Evolutionary conservation across 1,284 basidiomycete genomes (phyloP).

Genomic region (Cutaneotrichosporon sp.): DNA sequence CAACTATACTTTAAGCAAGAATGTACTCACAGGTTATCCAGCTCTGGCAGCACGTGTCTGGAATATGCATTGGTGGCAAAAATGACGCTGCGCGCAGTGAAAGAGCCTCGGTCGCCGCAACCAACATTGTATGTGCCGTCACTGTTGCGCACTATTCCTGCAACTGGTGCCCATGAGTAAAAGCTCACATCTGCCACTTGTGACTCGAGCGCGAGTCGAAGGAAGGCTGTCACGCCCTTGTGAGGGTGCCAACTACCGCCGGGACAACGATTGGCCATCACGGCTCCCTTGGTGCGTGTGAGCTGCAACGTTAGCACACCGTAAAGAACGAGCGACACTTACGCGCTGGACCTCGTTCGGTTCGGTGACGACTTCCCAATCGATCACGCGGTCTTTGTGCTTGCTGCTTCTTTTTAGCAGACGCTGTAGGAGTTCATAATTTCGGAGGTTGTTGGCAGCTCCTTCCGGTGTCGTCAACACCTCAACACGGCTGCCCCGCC

Average conservation of each 20-base stretch:
- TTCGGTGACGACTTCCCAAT: slow-evolving; percentile 1
- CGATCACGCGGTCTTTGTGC: not conserved
- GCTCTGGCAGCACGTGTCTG: slow-evolving; percentile 17
- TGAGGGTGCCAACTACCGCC: slow-evolving; percentile 18
- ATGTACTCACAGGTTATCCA: not conserved
- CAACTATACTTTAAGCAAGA: too few relatives aligned
- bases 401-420: not conserved
- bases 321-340: not conserved
- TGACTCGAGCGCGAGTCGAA: slow-evolving; percentile 10
- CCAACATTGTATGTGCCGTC: slow-evolving; percentile 9
- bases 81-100: slow-evolving; percentile 28
- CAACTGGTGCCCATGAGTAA: slow-evolving; percentile 15
- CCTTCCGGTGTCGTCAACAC: slow-evolving; percentile 4
- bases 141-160: not conserved
- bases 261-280: not conserved
- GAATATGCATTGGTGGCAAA: slow-evolving; percentile 41
- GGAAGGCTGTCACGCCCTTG: slow-evolving; percentile 10
- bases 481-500: slow-evolving; percentile 26
- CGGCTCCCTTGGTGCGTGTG: slow-evolving; percentile 3
- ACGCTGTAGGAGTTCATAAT: slow-evolving; percentile 1
- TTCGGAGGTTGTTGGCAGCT: not conserved
- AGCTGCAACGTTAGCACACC: not conserved
- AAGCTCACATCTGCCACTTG: slow-evolving; percentile 1
- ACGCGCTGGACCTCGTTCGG: not conserved
- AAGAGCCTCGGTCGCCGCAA: slow-evolving; percentile 18